These are phyloP conservation scores for Borovskyia barvae DNA, from an alignment of 208 protist species.

Conservation along the genomic window DNA sequence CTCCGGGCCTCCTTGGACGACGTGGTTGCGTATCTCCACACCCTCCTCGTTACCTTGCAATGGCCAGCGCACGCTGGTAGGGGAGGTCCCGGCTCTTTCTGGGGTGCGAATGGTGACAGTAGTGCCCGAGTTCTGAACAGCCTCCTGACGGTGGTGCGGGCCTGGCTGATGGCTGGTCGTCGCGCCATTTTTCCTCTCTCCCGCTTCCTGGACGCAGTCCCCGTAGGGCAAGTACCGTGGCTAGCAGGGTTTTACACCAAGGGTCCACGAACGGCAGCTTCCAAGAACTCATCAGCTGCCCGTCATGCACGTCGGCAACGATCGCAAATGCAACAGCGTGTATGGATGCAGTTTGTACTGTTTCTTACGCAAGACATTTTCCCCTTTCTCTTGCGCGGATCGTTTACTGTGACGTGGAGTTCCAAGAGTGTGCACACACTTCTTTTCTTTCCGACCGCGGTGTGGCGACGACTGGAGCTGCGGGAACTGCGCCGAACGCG, in stretches of 20 bases:
- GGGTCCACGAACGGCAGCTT: neutral
- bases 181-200: slow-evolving; percentile 41
- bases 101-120: slow-evolving; percentile 26
- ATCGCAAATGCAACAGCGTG: slow-evolving; percentile 64
- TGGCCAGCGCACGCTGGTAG: slow-evolving; percentile 6
- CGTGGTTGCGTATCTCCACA: slow-evolving; percentile 47
- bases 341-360: slow-evolving; percentile 60
- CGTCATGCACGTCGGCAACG: slow-evolving; percentile 25
- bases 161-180: slow-evolving; percentile 48
- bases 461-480: slow-evolving; percentile 50
- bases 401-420: slow-evolving; percentile 66
- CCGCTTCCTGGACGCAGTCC: slow-evolving; percentile 53
- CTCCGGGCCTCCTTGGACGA: slow-evolving; percentile 37
- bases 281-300: slow-evolving; percentile 5
- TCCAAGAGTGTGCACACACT: slow-evolving; percentile 42
- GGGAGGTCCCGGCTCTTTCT: slow-evolving; percentile 23
- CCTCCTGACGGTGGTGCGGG: slow-evolving; percentile 23
- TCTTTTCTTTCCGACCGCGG: slow-evolving; percentile 49
- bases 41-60: slow-evolving; percentile 28
- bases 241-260: slow-evolving; percentile 49
- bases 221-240: slow-evolving; percentile 65
- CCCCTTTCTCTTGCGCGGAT: slow-evolving; percentile 42
- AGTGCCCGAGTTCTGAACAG: slow-evolving; percentile 26
- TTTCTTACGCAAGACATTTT: slow-evolving; percentile 74
- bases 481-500: slow-evolving; percentile 32